Conservation (phyloP, 1,139 yeast genomes). For the Kodamaea fungicola region DNA sequence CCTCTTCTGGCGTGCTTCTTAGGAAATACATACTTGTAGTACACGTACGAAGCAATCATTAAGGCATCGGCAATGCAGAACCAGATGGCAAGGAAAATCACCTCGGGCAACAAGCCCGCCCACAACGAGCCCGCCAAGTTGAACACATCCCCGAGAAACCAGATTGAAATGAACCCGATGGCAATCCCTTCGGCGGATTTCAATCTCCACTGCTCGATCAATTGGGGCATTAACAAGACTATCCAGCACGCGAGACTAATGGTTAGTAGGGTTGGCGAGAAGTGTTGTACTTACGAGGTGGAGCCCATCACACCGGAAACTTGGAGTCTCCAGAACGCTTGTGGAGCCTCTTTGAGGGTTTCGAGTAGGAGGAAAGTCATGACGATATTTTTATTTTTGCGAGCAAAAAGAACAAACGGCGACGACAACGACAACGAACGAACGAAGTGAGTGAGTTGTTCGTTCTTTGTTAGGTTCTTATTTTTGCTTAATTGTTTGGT, state of each 20-base stretch:
- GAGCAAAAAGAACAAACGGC: no score
- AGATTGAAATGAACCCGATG: conserved; percentile 60
- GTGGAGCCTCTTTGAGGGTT: no score
- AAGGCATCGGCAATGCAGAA: conserved; percentile 66
- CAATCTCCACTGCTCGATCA: conserved; percentile 76
- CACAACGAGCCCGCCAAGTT: conserved; percentile 67
- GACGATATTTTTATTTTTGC: no score
- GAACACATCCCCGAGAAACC: conserved; percentile 73
- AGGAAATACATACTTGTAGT: conserved; percentile 47
- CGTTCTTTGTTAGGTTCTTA: no score
- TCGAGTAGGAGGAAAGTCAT: no score
- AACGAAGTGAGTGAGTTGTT: no score
- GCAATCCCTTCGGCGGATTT: conserved; percentile 81
- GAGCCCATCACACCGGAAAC: conserved; percentile 69
- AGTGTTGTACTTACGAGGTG: conserved; percentile 39
- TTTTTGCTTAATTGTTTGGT: no score
- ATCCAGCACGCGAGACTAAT: conserved; percentile 69
- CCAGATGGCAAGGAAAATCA: conserved; percentile 68
- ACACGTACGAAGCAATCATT: conserved; percentile 59
- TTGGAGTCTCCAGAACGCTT: conserved; percentile 13
- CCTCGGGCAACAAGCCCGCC: conserved; percentile 72
- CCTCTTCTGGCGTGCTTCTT: conserved; percentile 20
- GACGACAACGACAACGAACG: no score
- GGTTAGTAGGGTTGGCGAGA: conserved; percentile 15
- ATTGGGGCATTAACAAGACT: conserved; percentile 74